Evolutionary conservation across 2,329 filamentous ascomycete species (phyloP).

Genomic region (Penicillium sp.): DNA sequence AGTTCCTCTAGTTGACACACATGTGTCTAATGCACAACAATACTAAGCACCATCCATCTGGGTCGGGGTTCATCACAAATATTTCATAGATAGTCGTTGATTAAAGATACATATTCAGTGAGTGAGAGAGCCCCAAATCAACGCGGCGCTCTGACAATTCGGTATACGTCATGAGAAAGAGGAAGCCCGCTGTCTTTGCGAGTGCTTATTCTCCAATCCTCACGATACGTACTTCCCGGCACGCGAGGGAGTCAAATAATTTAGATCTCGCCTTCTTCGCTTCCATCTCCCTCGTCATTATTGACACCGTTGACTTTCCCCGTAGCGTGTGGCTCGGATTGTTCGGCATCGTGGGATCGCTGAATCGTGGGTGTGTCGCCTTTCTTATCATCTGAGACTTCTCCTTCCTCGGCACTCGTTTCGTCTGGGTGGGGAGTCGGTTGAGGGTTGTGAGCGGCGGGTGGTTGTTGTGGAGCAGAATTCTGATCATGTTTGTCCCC

Average conservation of each 20-base stretch:
- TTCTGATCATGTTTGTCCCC: neutral
- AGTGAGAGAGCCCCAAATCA: neutral
- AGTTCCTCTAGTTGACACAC: too few relatives aligned
- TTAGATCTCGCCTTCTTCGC: constrained; percentile 41
- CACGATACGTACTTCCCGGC: too few relatives aligned
- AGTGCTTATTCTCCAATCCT: too few relatives aligned
- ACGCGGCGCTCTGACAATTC: neutral
- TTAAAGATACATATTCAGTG: neutral
- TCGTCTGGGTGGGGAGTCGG: constrained; percentile 1
- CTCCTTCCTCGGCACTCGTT: constrained; percentile 17
- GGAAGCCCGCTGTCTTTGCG: too few relatives aligned
- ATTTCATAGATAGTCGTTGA: constrained; percentile 8
- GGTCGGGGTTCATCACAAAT: neutral
- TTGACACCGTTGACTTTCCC: constrained; percentile 8
- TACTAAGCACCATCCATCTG: too few relatives aligned
- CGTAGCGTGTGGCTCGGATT: neutral
- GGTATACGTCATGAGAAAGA: too few relatives aligned
- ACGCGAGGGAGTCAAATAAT: neutral
- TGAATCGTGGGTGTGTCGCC: constrained; percentile 6
- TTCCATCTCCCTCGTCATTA: constrained; percentile 32
- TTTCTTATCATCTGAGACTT: constrained; percentile 14
- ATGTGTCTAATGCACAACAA: too few relatives aligned
- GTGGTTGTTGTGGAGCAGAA: neutral
- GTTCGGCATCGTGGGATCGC: constrained; percentile 2
- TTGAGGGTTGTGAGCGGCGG: neutral